phyloP scores from a whole-genome alignment of 1,284 basidiomycete genomes.

The Papiliotrema fonsecae region DNA sequence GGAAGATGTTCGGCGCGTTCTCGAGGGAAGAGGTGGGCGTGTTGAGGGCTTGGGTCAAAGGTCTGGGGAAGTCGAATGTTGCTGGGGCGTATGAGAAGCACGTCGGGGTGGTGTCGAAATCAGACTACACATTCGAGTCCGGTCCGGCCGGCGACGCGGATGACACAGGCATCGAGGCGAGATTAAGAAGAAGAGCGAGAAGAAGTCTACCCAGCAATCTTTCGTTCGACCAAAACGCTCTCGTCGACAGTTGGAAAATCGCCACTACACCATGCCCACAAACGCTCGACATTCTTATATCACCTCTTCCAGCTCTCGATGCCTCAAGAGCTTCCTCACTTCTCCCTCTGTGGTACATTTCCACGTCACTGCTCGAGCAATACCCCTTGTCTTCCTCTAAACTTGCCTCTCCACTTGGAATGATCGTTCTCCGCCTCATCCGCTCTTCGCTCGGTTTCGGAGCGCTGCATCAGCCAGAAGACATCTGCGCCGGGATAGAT shows the following conservation, averaged over 20 bases:
- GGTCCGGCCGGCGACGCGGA: background rate
- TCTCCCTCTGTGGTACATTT: conserved; percentile 17
- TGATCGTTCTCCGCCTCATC: conserved; percentile 20
- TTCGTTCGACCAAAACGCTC: background rate
- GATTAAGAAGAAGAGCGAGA: background rate
- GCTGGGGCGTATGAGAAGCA: conserved; percentile 3
- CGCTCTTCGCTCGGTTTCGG: conserved; percentile 27
- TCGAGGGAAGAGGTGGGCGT: conserved; percentile 18
- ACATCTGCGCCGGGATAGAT: conserved; percentile 29
- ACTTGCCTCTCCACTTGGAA: conserved; percentile 24
- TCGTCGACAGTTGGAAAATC: background rate
- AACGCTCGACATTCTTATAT: no score
- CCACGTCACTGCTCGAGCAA: conserved; percentile 26
- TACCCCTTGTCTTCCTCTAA: conserved; percentile 26
- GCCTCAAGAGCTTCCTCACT: background rate
- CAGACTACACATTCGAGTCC: background rate
- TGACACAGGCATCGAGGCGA: background rate
- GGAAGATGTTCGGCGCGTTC: conserved; percentile 40
- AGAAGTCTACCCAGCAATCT: background rate
- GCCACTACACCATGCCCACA: no score
- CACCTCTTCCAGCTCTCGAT: background rate
- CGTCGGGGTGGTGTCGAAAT: background rate
- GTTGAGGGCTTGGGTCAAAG: conserved; percentile 21
- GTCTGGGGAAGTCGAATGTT: background rate
- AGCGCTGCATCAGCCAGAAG: conserved; percentile 18